Evolutionary conservation across 768 basidiomycete species (phyloP), one percentile per base, ranked within the genome.

Genomic region (Tricholoma terreum): DNA sequence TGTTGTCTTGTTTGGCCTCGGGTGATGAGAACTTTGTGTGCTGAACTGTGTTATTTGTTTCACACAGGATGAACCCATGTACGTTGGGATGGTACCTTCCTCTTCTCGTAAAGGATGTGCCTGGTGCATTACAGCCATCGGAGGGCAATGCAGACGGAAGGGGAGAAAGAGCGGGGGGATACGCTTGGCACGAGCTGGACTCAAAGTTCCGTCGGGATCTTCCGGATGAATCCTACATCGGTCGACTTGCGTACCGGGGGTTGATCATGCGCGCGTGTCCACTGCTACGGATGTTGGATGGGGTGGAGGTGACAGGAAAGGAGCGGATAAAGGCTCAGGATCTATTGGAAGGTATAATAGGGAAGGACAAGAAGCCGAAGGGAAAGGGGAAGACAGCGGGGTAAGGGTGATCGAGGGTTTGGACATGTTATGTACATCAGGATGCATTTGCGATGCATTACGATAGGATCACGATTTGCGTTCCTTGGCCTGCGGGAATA

Each of bases 71-170:
- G 94, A 99, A 99, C 68, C 95, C 97, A 54, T 93, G 90, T 63
- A 98, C 95, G 17, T 85, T 98, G 10, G 92, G 92, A 6, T 96
- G 93, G 89, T 98, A 99, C 72, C 80, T 97, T 33, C 94, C 97
- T 21, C 74, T 98, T 57, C 79, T 94, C 52, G 84, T 90, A 57
- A 78, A 81, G 62, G 85, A 86, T 64, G 76, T 82, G 52, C 83
- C 83, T 63, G 86, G 84, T 9, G 87, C 83, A 57, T 69, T 87
- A 64, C 84, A 87, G 65, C 84, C 86, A 31, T 84, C 82, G 19
- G 84, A 82, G 54, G 67, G 61, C 46, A 58, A 38, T 52, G 49
- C 22, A 58, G 64, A 56, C 36, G 69, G 65, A 55, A 65, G 62
- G 58, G 63, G 60, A 49, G 67, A 64, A 63, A 62, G 61, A 61